Percentiles rank a stretch among this genome's conserved stretches.
Conservation (phyloP, 1,139 yeast species). For the Debaryomyces nepalensis region DNA sequence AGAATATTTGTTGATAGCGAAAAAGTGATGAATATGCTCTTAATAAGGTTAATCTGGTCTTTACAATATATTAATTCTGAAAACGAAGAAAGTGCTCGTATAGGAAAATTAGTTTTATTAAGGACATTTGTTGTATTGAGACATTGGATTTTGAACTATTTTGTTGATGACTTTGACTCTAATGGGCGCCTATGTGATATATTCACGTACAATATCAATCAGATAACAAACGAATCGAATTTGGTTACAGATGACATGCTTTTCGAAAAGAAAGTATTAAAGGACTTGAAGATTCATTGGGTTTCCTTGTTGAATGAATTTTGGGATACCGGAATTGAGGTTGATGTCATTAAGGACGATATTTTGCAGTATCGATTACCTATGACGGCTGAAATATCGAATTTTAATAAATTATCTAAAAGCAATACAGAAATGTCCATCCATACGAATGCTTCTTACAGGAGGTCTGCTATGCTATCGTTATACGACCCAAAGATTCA, state of each 20-base stretch:
- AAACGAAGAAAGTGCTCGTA: slow-evolving; percentile 39
- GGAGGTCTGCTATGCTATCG: slow-evolving; percentile 61
- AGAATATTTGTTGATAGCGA: slow-evolving; percentile 67
- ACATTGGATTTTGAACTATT: slow-evolving; percentile 86
- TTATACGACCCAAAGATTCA: slow-evolving; percentile 48
- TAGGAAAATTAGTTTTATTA: slow-evolving; percentile 73
- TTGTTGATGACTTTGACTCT: slow-evolving; percentile 66
- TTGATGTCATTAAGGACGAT: slow-evolving; percentile 26
- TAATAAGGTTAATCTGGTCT: slow-evolving; percentile 77
- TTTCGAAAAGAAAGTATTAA: slow-evolving; percentile 47
- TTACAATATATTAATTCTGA: slow-evolving; percentile 48
- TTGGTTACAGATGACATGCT: slow-evolving; percentile 28
- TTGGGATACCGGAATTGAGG: slow-evolving; percentile 34
- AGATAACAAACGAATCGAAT: slow-evolving; percentile 39
- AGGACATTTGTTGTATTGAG: slow-evolving; percentile 86
- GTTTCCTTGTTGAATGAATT: slow-evolving; percentile 37
- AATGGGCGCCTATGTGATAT: slow-evolving; percentile 49
- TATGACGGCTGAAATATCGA: slow-evolving; percentile 27
- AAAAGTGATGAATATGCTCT: slow-evolving; percentile 61
- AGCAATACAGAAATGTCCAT: slow-evolving; percentile 46
- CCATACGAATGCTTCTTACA: slow-evolving; percentile 53
- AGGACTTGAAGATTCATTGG: slow-evolving; percentile 54
- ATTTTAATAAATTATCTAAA: slow-evolving; percentile 31
- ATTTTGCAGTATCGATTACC: slow-evolving; percentile 36
- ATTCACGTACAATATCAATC: slow-evolving; percentile 56